These are phyloP conservation scores for Pythium oligandrum DNA, from an alignment of 352 stramenopile species.

Conservation along the genomic window DNA sequence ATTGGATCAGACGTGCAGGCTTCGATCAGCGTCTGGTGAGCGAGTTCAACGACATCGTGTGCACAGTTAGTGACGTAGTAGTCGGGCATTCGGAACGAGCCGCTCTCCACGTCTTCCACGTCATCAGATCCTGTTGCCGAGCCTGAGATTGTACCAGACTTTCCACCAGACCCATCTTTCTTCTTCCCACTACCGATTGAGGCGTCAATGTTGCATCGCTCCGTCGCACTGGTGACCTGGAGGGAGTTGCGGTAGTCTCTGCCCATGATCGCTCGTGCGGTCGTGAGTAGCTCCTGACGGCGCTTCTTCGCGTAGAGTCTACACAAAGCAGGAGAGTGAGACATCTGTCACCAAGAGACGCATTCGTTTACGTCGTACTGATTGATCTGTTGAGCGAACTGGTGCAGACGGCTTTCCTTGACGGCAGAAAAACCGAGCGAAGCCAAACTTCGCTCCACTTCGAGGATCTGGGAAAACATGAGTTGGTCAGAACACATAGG, in stretches of 20 bases:
- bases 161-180: slow-evolving; percentile 28
- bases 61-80: slow-evolving; percentile 54
- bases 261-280: slow-evolving; percentile 46
- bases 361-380: slow-evolving; percentile 25
- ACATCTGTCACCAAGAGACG: too few species aligned
- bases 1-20: slow-evolving; percentile 34
- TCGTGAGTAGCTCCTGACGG: slow-evolving; percentile 48
- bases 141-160: neutral
- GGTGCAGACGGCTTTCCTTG: slow-evolving; percentile 49
- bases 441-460: slow-evolving; percentile 42
- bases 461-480: slow-evolving; percentile 27
- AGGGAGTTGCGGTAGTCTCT: slow-evolving; percentile 57
- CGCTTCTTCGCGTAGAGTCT: slow-evolving; percentile 73
- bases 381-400: slow-evolving; percentile 52
- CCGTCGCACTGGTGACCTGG: slow-evolving; percentile 40
- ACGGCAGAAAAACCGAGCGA: slow-evolving; percentile 43
- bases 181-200: slow-evolving; percentile 27
- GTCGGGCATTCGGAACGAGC: slow-evolving; percentile 58
- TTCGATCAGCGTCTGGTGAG: slow-evolving; percentile 61
- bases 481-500: neutral
- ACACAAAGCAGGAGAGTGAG: neutral
- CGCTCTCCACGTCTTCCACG: slow-evolving; percentile 31
- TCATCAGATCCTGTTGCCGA: neutral
- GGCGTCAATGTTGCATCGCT: slow-evolving; percentile 52
- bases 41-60: slow-evolving; percentile 57